Evolutionary conservation across 371 early-diverging fungal genomes (phyloP), one percentile per base, ranked within the genome.

Genomic region (Apophysomyces variabilis): DNA sequence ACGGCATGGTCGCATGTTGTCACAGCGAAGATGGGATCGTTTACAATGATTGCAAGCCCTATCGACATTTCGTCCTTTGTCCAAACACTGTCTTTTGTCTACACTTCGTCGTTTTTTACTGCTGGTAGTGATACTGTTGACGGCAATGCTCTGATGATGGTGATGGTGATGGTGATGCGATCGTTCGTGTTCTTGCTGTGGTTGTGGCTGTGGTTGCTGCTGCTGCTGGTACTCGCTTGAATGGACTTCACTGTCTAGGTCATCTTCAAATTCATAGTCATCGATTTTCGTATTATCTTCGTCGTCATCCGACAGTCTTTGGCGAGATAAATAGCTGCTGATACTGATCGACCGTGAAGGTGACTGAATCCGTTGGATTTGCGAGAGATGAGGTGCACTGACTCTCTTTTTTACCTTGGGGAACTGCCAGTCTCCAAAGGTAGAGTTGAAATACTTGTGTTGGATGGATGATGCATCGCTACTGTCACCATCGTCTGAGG

Each of bases 21-120:
- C 82, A 59, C 82, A 82, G 14, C 79, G 69, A 14, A 82, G 63
- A 72, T 82, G 82, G 11, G 82, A 82, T 1, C 79, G 73, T 54
- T 82, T 82, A 66, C 82, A 82, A 50, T 82, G 79, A 43, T 82
- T 78, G 45, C 82, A 82, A 1, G 82, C 82, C 54, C 75, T 78
- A 41, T 82, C 82, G 16, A 82, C 82, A 59, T 78, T 82, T 9
- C 75, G 50, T 5, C 77, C 77, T 46, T 82, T 82, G 37, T 61
- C 21, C 35, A 36, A 18, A 61, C 16, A 21, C 37, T 35, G 46
- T 50, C 18, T 45, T 18, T 45, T 45, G 46, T 45, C 46, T 45
- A 45, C 12, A 45, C 16, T 45, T 45, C 46, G 46, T 45, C 46
- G 46, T 45, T 45, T 45, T 45, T 45, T 26, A 26, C 32, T 45